Evolutionary conservation across 495 filamentous ascomycete species (phyloP), one percentile per base, ranked within the genome.

Genomic region (Neurospora hispaniola): DNA sequence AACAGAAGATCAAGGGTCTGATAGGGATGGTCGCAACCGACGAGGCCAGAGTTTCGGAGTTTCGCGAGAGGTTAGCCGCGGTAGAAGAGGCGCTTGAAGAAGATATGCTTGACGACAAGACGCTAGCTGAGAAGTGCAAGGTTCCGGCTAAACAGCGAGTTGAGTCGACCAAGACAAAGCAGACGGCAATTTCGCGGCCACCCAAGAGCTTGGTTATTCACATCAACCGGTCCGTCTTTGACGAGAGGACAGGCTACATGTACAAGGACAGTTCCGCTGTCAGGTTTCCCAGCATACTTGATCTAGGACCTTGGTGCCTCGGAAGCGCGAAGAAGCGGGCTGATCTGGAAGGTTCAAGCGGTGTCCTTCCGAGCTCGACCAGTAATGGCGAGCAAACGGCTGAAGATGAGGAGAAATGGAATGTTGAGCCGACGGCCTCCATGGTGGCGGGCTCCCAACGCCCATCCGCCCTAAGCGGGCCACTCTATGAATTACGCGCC

Each of bases 141-240:
- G 91, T 97, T 39, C 82, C 87, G 0, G 81, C 88, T n/a, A 91
- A 91, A 76, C 88, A 87, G 74, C 84, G 89, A 69, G 87, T 93
- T 4, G 85, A 85, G 1, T 88, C 90, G 5, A 94, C 90, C 3
- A 99, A 99, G 77, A 94, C 96, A 11, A 88, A 93, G 42, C 96
- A 99, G 79, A 89, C 90, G 8, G 93, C 93, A 27, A 88, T 99
- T 73, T 93, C 92, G 5, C 86, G 95, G 10, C 83, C 93, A 3
- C 96, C 96, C 2, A 87, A 88, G 70, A 91, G 90, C 69, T 84
- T 99, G 12, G 90, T 90, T 0, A 84, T 97, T 4, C 96, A 99
- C 79, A 84, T 98, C 76, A 98, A 98, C 77, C 89, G 96, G 9
- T 98, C 94, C 73, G 83, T 94, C 0, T 98, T 97, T 74, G 92